Evolutionary conservation across 1,284 basidiomycete genomes (phyloP), one percentile per base, ranked within the genome.

Genomic region (Tranzscheliella williamsii): DNA sequence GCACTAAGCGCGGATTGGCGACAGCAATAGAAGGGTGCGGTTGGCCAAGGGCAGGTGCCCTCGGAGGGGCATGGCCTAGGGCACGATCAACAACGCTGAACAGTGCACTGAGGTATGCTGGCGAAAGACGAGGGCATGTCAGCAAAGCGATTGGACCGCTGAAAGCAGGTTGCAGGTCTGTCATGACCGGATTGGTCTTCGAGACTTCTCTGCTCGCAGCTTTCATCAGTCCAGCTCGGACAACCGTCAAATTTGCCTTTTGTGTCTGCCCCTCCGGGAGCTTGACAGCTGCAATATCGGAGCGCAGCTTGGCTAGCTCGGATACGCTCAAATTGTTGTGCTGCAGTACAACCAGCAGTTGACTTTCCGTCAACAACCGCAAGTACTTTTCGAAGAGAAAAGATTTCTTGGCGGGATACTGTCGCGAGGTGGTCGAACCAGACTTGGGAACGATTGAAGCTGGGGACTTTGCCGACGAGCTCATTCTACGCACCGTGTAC

Each of bases 401-500:
- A 16, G 63, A 38, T 44, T 73, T 73, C 21, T 66, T 53, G 18
- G 45, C 42, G 4, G 67, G 50, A 26, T 55, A 67, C 41, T 55
- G 40, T 41, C 60, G 52, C 33, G 41, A 23, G 24, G 42, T 16
- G 2, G 15, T 12, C 16, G 52, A 37, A 13, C 43, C 20, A 15
- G 50, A 24, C n/a, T 40, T 35, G 13, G 41, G 21, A 34, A 49
- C 35, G 27, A 43, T 20, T 27, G 51, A 38, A 35, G 52, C 47
- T 30, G 29, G 32, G 38, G 52, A 47, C 8, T 31, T 27, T 38
- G 55, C 47, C 18, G 66, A 49, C 21, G 52, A 51, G 52, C 42
- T 51, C 29, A 50, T 40, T 50, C 34, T 63, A 72, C 70, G 64
- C 54, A 72, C 70, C 70, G 65, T 72, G 64, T 65, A 72, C 67